Evolutionary conservation across 106 monocot species (phyloP), one percentile per base, ranked within the genome.

Genomic region (Xerophyta viscosa): DNA sequence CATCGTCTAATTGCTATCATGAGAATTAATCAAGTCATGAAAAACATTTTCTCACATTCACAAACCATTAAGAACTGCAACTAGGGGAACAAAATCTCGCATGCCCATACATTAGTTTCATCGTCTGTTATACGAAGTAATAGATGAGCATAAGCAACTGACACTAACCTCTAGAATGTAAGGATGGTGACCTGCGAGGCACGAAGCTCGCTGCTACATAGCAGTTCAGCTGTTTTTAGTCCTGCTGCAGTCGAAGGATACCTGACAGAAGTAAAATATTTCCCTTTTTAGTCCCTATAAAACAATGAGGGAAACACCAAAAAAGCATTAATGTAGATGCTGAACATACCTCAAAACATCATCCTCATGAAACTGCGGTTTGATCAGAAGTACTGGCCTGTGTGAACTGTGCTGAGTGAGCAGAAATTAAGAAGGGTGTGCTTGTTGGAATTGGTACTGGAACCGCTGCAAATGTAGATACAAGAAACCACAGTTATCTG

Each of bases 171-270:
- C 48, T 82, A 76, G 72, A 71, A 76, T 68, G 76, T 71, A 82
- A 72, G 71, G 67, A 63, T 68, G 65, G 67, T 59, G 63, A 55
- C 56, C 67, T 65, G 76, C 81, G 71, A 76, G 76, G 68, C 59
- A 76, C 71, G 68, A 82, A 70, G 66, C 55, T 68, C 72, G 80
- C 73, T 65, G 60, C 71, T 58, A 63, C 52, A 45, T 73, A 65
- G 85, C 69, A 77, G 48, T 58, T 60, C 67, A 68, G 68, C 72
- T 63, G 63, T 75, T 86, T 72, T 79, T 76, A 62, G 71, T 73
- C 91, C 86, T 86, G 86, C 86, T 86, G 70, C 86, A 75, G 82
- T 82, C 81, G 65, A 82, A 52, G 61, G 73, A 71, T 76, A 68
- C 66, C 72, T 72, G 47, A 29, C 27, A 50, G 26, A 20, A 3